phyloP scores from a whole-genome alignment of 257 asterid species.

The Nemophila menziesii region DNA sequence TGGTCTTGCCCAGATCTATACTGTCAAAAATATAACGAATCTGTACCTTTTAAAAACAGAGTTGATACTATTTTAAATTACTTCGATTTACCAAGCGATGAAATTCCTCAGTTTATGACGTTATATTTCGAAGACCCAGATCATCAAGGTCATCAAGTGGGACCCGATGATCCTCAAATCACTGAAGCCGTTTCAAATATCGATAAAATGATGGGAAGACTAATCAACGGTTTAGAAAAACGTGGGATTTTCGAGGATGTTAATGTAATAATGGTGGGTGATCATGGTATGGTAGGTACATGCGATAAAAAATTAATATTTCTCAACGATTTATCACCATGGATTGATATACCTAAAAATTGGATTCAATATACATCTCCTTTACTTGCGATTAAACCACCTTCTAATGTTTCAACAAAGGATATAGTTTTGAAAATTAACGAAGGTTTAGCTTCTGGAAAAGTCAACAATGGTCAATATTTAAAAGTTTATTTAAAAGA shows the following conservation, averaged over 20 bases:
- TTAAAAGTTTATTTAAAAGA: slow-evolving; percentile 59
- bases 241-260: slow-evolving; percentile 56
- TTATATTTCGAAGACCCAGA: slow-evolving; percentile 65
- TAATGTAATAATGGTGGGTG: slow-evolving; percentile 43
- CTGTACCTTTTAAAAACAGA: slow-evolving; percentile 61
- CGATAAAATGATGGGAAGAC: slow-evolving; percentile 36
- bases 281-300: slow-evolving; percentile 55
- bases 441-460: slow-evolving; percentile 51
- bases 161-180: slow-evolving; percentile 45
- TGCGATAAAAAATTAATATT: slow-evolving; percentile 43
- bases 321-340: slow-evolving; percentile 25
- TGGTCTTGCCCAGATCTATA: slow-evolving; percentile 44
- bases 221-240: slow-evolving; percentile 42
- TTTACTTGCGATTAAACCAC: slow-evolving; percentile 47
- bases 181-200: slow-evolving; percentile 35
- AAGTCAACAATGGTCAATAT: slow-evolving; percentile 39
- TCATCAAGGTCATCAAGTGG: slow-evolving; percentile 48
- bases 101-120: slow-evolving; percentile 48
- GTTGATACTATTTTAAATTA: slow-evolving; percentile 48
- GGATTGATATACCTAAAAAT: not conserved
- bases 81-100: slow-evolving; percentile 43
- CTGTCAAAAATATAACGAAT: slow-evolving; percentile 38
- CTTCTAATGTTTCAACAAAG: slow-evolving; percentile 16
- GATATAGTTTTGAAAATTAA: slow-evolving; percentile 53
- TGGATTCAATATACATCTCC: slow-evolving; percentile 61